Conservation (phyloP, 2,329 filamentous ascomycete species). For the Trichoderma atrobrunneum region DNA sequence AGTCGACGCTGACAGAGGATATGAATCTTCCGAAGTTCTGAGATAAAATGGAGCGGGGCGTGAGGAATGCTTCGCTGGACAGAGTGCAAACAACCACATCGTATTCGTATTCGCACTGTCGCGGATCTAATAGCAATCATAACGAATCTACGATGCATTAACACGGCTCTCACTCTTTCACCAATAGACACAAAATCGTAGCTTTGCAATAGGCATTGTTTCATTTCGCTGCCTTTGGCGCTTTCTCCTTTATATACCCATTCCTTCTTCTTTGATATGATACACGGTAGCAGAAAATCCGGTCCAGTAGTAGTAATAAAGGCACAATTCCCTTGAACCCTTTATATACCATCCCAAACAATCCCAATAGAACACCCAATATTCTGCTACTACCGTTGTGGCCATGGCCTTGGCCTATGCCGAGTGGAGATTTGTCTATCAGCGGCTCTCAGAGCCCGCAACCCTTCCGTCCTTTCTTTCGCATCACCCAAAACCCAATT, state of each 20-base stretch:
- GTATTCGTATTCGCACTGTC: neutral
- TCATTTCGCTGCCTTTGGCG: conserved; percentile 12
- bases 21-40: neutral
- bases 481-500: conserved; percentile 3
- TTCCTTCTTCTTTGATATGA: conserved; percentile 8
- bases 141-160: neutral
- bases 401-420: conserved; percentile 33
- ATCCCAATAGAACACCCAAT: conserved; percentile 10
- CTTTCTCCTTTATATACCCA: conserved; percentile 4
- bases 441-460: conserved; percentile 25
- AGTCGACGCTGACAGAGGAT: neutral
- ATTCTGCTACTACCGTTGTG: conserved; percentile 31
- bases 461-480: conserved; percentile 16
- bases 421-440: conserved; percentile 53
- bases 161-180: neutral
- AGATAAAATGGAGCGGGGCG: neutral
- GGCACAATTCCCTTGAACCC: conserved; percentile 20
- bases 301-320: conserved; percentile 6
- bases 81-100: neutral
- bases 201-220: neutral
- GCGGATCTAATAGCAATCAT: neutral
- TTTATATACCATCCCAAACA: conserved; percentile 18
- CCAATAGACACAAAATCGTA: neutral
- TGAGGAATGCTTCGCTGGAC: neutral
- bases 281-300: conserved; percentile 33